These are phyloP conservation scores for Alternaria alternata DNA, from an alignment of 2,329 filamentous ascomycete genomes.

Conservation along the genomic window DNA sequence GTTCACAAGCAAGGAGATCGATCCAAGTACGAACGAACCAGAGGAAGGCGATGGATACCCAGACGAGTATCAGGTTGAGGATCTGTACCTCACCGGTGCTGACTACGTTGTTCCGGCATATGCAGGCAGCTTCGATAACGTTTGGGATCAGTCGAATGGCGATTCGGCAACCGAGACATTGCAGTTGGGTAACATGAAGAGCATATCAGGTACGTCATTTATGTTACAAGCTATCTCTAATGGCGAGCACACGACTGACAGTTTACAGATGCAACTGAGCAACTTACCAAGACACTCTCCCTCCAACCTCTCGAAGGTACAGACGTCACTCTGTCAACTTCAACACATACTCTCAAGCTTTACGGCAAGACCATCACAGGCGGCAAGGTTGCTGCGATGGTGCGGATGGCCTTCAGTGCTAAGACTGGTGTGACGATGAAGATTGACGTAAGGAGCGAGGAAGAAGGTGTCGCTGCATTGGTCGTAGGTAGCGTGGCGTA, in stretches of 20 bases:
- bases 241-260: conserved; percentile 23
- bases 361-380: conserved; percentile 94
- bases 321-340: conserved; percentile 86
- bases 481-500: conserved; percentile 86
- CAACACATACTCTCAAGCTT: conserved; percentile 92
- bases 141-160: conserved; percentile 93
- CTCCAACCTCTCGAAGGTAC: conserved; percentile 94
- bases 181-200: conserved; percentile 86
- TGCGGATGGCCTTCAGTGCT: conserved; percentile 92
- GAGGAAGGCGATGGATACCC: conserved; percentile 88
- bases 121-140: conserved; percentile 91
- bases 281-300: conserved; percentile 84
- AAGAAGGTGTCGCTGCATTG: conserved; percentile 86
- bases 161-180: conserved; percentile 92
- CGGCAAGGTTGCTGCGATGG: conserved; percentile 83
- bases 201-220: conserved; percentile 78
- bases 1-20: conserved; percentile 98
- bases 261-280: conserved; percentile 82
- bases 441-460: conserved; percentile 89
- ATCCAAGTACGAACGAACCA: conserved; percentile 89
- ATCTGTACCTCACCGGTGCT: conserved; percentile 87
- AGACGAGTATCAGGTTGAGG: conserved; percentile 96
- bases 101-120: conserved; percentile 96
- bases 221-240: background rate
- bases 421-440: conserved; percentile 96